Percentiles rank a stretch among this genome's conserved stretches.
These are phyloP conservation scores for Beta macrorhiza DNA, from an alignment of 179 eudicot species.

Conservation along the genomic window DNA sequence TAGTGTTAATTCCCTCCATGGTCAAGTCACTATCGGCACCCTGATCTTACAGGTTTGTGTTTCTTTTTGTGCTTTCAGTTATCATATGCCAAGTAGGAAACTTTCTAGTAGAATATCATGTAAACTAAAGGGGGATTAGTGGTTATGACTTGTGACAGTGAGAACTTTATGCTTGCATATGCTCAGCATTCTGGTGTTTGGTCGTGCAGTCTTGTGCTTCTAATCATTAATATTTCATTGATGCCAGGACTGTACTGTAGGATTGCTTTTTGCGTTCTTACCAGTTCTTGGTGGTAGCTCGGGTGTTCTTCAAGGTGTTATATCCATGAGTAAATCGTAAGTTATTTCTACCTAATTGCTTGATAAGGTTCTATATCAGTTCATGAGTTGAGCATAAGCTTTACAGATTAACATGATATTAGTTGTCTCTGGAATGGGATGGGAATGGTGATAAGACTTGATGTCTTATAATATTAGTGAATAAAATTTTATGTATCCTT, in stretches of 20 bases:
- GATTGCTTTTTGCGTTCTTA: constrained; percentile 82
- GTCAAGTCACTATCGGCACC: constrained; percentile 89
- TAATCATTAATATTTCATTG: constrained; percentile 5
- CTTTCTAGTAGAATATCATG: background rate
- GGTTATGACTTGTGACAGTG: background rate
- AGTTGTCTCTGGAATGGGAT: background rate
- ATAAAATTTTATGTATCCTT: background rate
- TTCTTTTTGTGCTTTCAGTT: constrained; percentile 8
- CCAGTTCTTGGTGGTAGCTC: constrained; percentile 90
- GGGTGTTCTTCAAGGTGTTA: constrained; percentile 70
- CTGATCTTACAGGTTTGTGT: constrained; percentile 73
- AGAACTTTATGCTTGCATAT: background rate
- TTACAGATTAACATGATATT: background rate
- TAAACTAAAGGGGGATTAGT: background rate
- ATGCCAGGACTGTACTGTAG: constrained; percentile 86
- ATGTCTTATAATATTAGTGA: background rate
- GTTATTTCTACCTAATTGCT: constrained; percentile 24
- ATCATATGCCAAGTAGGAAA: background rate
- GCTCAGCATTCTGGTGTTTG: background rate
- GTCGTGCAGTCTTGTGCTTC: constrained; percentile 18
- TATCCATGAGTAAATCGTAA: constrained; percentile 89
- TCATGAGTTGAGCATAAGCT: background rate
- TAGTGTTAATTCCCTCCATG: constrained; percentile 69
- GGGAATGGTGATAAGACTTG: background rate
- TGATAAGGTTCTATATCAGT: background rate